Base-by-base conservation (phyloP, 768 basidiomycete species). In the Leccinum incarnatum region DNA sequence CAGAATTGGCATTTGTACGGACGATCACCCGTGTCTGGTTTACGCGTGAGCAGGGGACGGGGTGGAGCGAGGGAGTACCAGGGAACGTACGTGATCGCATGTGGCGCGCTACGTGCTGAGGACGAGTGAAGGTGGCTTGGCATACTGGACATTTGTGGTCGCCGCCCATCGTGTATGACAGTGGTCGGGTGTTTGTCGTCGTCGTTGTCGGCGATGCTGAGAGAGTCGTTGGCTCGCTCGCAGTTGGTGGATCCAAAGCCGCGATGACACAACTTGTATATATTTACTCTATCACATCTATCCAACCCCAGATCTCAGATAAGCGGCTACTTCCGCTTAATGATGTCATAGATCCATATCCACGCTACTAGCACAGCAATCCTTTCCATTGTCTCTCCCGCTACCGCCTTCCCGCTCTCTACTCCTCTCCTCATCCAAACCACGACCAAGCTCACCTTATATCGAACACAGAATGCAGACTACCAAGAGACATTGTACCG, bases 91-190 rank as follows among this genome's bases (percentile, higher is more conserved):
- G 91, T 65, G 90, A 92, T 72, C 91, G 85, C 91, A 93, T 93
- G 74, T 93, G 92, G 52, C 91, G 77, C 1, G 90, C 89, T 50
- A 94, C 92, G 83, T 94, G 91, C 67, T 93, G 91, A 29, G 91
- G 91, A 54, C 91, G 82, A 23, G 92, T 94, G 64, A 94, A 94
- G 0, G 91, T 92, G 0, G 92, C 88, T 62, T 88, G 83, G 72
- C 91, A 94, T 12, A 93, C 91, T 17, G 91, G 86, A 71, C 92
- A 93, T 72, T 88, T 89, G 81, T 91, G 88, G 75, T 91, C 89
- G 37, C 89, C 89, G 60, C 81, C 89, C 89, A 91, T 91, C 29
- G 56, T 65, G 25, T 47, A 32, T 54, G 6, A 5, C 58, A 0
- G 45, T 52, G 19, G 37, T 50, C 17, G 57, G 7, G 10, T n/a